These are phyloP conservation scores for Ceratocystis huliohia DNA, from an alignment of 2,329 filamentous ascomycete species.

Conservation along the genomic window DNA sequence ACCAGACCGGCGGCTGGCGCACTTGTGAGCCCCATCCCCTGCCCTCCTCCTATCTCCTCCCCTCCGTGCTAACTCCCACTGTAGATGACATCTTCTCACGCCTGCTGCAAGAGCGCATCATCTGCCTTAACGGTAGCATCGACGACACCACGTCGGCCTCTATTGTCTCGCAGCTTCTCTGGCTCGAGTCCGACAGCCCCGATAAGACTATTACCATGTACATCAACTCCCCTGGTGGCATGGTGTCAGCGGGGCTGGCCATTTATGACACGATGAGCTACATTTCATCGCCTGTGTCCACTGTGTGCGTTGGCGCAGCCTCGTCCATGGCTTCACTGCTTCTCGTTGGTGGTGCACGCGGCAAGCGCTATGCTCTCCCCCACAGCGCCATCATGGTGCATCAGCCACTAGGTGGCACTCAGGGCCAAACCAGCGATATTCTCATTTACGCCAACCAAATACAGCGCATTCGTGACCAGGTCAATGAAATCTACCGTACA, in stretches of 20 bases:
- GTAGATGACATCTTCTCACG: conserved; percentile 61
- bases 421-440: conserved; percentile 63
- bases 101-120: conserved; percentile 73
- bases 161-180: conserved; percentile 89
- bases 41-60: neutral
- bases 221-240: conserved; percentile 92
- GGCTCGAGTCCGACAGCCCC: conserved; percentile 92
- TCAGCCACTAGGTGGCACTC: conserved; percentile 69
- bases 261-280: conserved; percentile 99
- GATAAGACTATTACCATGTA: conserved; percentile 94
- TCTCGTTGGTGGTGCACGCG: conserved; percentile 70
- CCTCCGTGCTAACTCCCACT: conserved; percentile 2
- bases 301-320: conserved; percentile 87
- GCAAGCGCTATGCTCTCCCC: conserved; percentile 79
- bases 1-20: conserved; percentile 62
- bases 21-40: conserved; percentile 46
- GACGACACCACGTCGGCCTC: conserved; percentile 85
- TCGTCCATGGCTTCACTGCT: conserved; percentile 90
- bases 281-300: conserved; percentile 82
- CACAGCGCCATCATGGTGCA: conserved; percentile 96
- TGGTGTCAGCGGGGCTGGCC: conserved; percentile 65
- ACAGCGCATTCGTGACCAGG: conserved; percentile 65
- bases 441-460: conserved; percentile 97
- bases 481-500: conserved; percentile 79
- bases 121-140: conserved; percentile 84